phyloP scores from a whole-genome alignment of 805 yeast genomes.

The Kregervanrija delftensis region DNA sequence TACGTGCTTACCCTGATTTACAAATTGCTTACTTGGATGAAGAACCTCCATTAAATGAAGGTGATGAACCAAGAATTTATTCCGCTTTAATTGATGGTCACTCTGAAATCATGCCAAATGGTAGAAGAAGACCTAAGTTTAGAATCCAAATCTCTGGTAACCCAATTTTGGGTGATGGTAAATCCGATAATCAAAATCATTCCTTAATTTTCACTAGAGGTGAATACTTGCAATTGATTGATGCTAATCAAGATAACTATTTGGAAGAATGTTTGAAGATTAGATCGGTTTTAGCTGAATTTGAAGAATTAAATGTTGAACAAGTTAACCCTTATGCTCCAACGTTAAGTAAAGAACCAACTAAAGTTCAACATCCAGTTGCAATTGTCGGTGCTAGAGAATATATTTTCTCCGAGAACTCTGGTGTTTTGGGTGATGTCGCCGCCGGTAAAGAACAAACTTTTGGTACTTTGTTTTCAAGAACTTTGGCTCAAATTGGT shows the following conservation, averaged over 20 bases:
- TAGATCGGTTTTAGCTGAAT: constrained; percentile 75
- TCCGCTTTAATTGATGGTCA: constrained; percentile 79
- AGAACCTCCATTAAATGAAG: constrained; percentile 70
- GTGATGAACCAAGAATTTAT: constrained; percentile 65
- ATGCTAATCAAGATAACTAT: constrained; percentile 84
- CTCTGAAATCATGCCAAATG: constrained; percentile 64
- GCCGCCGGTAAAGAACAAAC: constrained; percentile 92
- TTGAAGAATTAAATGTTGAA: constrained; percentile 70
- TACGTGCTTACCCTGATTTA: constrained; percentile 78
- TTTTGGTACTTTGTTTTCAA: constrained; percentile 76
- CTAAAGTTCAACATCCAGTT: constrained; percentile 54
- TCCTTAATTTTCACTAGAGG: constrained; percentile 76
- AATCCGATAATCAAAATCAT: constrained; percentile 82
- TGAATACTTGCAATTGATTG: constrained; percentile 77
- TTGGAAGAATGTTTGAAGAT: constrained; percentile 80
- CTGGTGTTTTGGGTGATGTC: constrained; percentile 81
- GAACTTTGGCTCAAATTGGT: constrained; percentile 79
- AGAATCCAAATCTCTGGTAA: constrained; percentile 76
- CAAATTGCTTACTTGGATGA: constrained; percentile 93
- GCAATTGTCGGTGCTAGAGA: constrained; percentile 87
- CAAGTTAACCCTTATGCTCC: constrained; percentile 81
- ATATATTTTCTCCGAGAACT: constrained; percentile 78
- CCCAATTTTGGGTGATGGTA: constrained; percentile 84
- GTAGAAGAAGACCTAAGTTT: constrained; percentile 70
- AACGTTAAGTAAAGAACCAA: constrained; percentile 47